Conservation (phyloP, 176 grass and related monocot species). For the Triticum dicoccoides region DNA sequence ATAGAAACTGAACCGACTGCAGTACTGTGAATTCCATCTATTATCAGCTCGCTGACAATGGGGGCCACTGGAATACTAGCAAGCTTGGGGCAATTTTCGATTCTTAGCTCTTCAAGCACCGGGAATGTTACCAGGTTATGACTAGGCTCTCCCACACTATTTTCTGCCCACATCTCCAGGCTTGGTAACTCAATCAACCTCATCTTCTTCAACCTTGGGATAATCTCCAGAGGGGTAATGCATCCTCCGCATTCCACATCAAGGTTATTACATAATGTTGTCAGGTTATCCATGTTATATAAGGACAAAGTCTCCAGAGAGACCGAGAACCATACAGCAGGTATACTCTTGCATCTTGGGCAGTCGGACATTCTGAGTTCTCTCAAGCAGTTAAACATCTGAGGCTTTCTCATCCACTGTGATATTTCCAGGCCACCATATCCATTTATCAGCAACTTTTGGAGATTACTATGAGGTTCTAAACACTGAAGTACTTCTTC, state of each 20-base stretch:
- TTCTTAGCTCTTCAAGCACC: background rate
- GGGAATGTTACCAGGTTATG: background rate
- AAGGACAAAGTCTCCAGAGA: background rate
- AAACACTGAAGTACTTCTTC: too few relatives aligned
- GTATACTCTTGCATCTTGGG: background rate
- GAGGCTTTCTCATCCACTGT: conserved; percentile 14
- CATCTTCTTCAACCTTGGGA: conserved; percentile 9
- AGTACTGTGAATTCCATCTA: too few relatives aligned
- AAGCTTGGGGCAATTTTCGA: background rate
- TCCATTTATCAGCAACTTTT: background rate
- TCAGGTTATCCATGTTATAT: accelerated
- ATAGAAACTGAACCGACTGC: background rate
- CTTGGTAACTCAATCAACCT: accelerated
- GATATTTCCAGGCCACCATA: background rate
- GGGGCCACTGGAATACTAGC: background rate
- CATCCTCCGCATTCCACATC: background rate
- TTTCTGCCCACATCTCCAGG: conserved; percentile 7
- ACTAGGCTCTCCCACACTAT: background rate
- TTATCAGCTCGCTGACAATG: background rate
- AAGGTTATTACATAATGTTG: background rate
- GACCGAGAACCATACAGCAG: background rate
- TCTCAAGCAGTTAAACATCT: background rate
- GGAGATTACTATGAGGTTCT: too few relatives aligned
- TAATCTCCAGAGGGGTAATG: background rate
- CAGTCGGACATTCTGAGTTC: background rate